phyloP scores from a whole-genome alignment of 2,329 filamentous ascomycete species.

The Fonsecaea pugnacius region DNA sequence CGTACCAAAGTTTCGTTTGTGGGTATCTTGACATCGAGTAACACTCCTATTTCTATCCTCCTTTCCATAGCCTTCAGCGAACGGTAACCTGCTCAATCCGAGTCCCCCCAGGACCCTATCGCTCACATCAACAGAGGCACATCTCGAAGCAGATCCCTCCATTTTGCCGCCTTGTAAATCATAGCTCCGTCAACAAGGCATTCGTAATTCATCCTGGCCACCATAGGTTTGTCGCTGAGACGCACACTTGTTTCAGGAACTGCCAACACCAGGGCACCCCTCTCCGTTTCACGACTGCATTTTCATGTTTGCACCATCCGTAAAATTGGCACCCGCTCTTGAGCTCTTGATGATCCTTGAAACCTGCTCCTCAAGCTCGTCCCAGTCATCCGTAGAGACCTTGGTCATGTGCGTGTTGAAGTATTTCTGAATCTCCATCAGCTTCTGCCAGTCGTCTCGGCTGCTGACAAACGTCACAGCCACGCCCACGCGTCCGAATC shows the following conservation, averaged over 20 bases:
- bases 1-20: slow-evolving; percentile 1
- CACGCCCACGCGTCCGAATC: slow-evolving; percentile 94
- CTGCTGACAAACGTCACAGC: slow-evolving; percentile 94
- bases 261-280: neutral
- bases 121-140: neutral
- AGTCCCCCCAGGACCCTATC: neutral
- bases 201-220: neutral
- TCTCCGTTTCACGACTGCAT: slow-evolving; percentile 10
- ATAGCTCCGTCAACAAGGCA: neutral
- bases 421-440: slow-evolving; percentile 77
- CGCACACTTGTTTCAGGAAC: neutral
- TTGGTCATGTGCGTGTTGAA: slow-evolving; percentile 81
- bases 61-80: neutral
- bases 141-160: neutral
- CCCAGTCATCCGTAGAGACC: slow-evolving; percentile 87
- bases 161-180: neutral
- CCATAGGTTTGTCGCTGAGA: neutral
- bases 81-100: neutral
- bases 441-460: slow-evolving; percentile 75
- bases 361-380: slow-evolving; percentile 80
- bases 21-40: neutral
- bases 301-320: slow-evolving; percentile 33
- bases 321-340: slow-evolving; percentile 48
- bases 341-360: slow-evolving; percentile 75
- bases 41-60: neutral